Base-by-base conservation (phyloP, 2,329 filamentous ascomycete genomes). In the Dothideomycetes sp. region DNA sequence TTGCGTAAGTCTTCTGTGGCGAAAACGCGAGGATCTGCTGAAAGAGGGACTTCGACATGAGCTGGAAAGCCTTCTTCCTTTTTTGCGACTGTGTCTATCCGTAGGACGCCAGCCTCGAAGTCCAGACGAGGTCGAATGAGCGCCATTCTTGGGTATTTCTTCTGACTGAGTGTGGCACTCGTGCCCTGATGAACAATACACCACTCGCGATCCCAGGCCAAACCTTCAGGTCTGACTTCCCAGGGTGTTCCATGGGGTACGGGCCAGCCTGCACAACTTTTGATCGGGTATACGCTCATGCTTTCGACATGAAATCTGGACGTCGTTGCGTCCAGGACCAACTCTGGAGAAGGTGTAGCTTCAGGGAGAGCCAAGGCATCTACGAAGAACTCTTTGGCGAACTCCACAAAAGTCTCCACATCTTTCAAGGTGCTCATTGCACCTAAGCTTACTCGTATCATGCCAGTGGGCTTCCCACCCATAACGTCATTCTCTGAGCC, bases 161-260 rank as follows among this genome's bases (percentile, higher is more conserved):
- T 98, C 60, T 96, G 89, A 55, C 77, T 94, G 39, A 98, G 66
- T 4, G 82, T 86, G 50, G 80, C 78, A 0, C 85, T 83, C 1
- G 88, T 93, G 32, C 85, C 87, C 53, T 79, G 75, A 56, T 95
- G 88, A 11, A 98, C 70, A 15, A 98, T 66, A 61, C 89, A 96
- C 89, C 91, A 98, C 64, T 96, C 89, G 45, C 91, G 74, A 58
- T 98, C 91, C 87, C 89, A 96, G 7, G 79, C 82, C 2, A 98
- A 68, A 0, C 91, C 91, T 62, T 95, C 87, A 5, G 73, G 68
- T 40, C 74, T 76, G 15, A 96, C 71, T 50, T 84, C 77, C 91
- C 91, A 98, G 11, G 68, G 55, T 5, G 63, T 64, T 2, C 66
- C 71, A 1, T 62, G 45, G 1, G 86, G 81, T 19, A 96, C 69